A percentile compares a stretch with the other conserved stretches of the same genome.
Conservation (phyloP, 345 rosid species). For the Hibiscus tridactylites region DNA sequence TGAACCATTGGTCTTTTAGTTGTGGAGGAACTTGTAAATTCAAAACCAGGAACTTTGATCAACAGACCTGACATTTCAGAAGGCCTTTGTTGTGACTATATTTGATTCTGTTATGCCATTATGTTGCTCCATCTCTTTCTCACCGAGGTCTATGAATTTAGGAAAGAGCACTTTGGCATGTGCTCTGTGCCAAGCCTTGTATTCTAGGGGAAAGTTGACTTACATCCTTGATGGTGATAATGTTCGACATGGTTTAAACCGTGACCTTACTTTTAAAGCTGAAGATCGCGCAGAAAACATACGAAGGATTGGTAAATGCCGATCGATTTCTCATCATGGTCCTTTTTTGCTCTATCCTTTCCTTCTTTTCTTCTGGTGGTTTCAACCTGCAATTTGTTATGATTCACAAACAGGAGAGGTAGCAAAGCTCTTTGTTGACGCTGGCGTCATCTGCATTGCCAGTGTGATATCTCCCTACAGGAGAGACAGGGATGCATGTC, state of each 20-base stretch:
- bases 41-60: conserved; percentile 1
- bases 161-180: conserved; percentile 88
- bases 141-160: conserved; percentile 11
- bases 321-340: background rate
- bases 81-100: background rate
- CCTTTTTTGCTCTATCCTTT: background rate
- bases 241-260: conserved; percentile 72
- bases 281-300: conserved; percentile 81
- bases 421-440: conserved; percentile 80
- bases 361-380: background rate
- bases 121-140: background rate
- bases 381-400: conserved; percentile 1
- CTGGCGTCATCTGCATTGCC: conserved; percentile 77
- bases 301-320: conserved; percentile 54
- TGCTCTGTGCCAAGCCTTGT: conserved; percentile 49
- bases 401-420: conserved; percentile 56
- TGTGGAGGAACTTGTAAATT: background rate
- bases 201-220: conserved; percentile 56
- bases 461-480: conserved; percentile 81
- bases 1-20: background rate
- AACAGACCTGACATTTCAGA: background rate
- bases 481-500: conserved; percentile 61
- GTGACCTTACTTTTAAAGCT: conserved; percentile 61
- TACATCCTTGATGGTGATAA: conserved; percentile 84
- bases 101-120: background rate